Base-by-base conservation (phyloP, 257 asterid species). In the Ajuga chamaepitys region DNA sequence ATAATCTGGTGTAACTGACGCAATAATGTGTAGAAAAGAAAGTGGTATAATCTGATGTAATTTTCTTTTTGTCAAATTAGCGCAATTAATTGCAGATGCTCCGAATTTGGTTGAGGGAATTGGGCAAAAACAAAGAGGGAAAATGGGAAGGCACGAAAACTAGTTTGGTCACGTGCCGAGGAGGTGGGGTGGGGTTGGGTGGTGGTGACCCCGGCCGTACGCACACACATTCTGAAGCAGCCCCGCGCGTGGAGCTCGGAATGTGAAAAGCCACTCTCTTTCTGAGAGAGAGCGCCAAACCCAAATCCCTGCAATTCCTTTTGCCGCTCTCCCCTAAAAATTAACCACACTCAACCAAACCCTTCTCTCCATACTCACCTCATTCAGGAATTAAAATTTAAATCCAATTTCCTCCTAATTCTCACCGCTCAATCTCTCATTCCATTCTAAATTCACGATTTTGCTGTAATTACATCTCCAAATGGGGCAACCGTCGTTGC, bases 401-500 rank as follows among this genome's bases (percentile, higher is more conserved):
- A 30, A 25, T 37, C 72, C 25, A 76, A 13, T 67, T 64, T 60
- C 47, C 50, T 30, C 62, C 63, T 68, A 75, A 59, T 68, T 72
- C 62, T 48, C 45, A 11, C 51, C 65, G 58, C 50, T 53, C 77
- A 57, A 24, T 57, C 67, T 30, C 62, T 54, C 70, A 37, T 42
- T 10, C 51, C 30, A 13, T 51, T 51, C 24, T 58, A 68, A 20
- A 60, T 53, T 46, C 63, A 41, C 47, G 22, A 28, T 72, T 54
- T 44, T 58, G 28, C 66, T 52, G 18, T 46, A 60, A 4, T 34
- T 34, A 1, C 48, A 38, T 68, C 62, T 14, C 25, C 47, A 16
- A 64, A 91, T 85, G 91, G 95, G 81, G 82, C 98, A 86, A 84
- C 95, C 88, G 45, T 76, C 95, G 71, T 65, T 70, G 81, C 87